phyloP scores from a whole-genome alignment of 129 eudicot genomes.

The Centella asiatica region DNA sequence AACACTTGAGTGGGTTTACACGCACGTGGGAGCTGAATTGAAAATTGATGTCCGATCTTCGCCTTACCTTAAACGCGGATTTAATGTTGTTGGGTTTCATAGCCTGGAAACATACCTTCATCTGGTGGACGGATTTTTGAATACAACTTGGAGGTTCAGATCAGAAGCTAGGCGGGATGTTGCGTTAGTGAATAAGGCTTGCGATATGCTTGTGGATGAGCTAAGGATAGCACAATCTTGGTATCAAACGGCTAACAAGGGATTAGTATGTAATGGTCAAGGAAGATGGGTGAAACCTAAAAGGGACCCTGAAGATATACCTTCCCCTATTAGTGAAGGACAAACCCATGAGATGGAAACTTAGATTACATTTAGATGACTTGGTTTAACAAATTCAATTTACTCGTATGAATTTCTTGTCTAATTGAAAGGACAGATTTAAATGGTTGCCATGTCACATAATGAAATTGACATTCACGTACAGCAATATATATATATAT shows the following conservation, averaged over 20 bases:
- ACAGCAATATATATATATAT: no score
- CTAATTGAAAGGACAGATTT: no score
- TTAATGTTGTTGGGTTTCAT: conserved; percentile 52
- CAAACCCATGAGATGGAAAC: conserved; percentile 12
- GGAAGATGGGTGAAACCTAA: conserved; percentile 77
- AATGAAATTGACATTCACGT: no score
- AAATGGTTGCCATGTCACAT: no score
- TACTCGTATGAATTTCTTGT: background rate
- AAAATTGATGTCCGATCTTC: conserved; percentile 56
- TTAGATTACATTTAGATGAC: no score
- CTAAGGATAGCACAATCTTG: conserved; percentile 62
- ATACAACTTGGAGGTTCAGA: conserved; percentile 35
- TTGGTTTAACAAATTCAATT: no score
- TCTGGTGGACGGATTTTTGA: conserved; percentile 51
- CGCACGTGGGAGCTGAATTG: conserved; percentile 73
- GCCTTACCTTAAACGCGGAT: conserved; percentile 51
- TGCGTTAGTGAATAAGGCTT: conserved; percentile 61
- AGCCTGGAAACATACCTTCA: conserved; percentile 79
- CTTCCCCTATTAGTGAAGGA: conserved; percentile 47
- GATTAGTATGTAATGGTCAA: conserved; percentile 44
- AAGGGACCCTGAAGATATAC: conserved; percentile 64
- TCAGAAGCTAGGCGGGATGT: conserved; percentile 55
- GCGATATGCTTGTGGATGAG: conserved; percentile 72
- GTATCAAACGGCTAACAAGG: conserved; percentile 69
- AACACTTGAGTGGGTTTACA: conserved; percentile 67